Base-by-base conservation (phyloP, 202 grass and related monocot species). In the Digitaria exilis region DNA sequence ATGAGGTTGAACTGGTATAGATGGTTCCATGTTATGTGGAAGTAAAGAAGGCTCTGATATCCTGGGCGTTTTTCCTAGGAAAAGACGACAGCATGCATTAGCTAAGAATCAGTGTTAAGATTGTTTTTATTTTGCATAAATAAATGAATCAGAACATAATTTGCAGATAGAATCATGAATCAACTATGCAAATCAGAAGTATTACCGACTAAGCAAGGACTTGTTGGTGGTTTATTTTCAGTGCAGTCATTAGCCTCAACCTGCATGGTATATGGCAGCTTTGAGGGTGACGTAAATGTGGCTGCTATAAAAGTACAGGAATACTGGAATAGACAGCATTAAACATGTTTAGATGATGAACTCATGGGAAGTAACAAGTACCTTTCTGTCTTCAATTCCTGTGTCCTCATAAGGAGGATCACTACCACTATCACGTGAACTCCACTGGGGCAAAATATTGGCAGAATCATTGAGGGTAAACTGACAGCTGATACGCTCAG, bases 191-290 rank as follows among this genome's bases (percentile, higher is more conserved):
- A 69, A 73, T 34, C 63, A 65, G 62, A 85, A 54, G 71, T 58
- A 86, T 95, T 86, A 98, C 90, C 85, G 19, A 75, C 79, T 91
- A 71, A 43, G 50, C 30, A 84, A 80, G 82, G 60, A 70, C 60
- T 68, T n/a, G n/a, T n/a, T 71, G 71, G 74, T 61, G 65, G 78
- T 65, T 34, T 56, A 62, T 46, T 84, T 84, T 78, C 58, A 49
- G 77, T 84, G 81, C 75, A 31, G 64, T 84, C 80, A n/a, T 84
- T 84, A 30, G 71, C 83, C 74, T 95, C 92, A 65, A 92, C 92
- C 95, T 98, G 90, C 78, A 82, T 76, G 82, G 22, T 26, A 76
- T 6, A 90, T 81, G 34, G 31, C 65, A 81, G 39, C 41, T 63
- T 62, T 82, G 6, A 88, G 66, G 60, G 61, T 12, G 18, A 74